These are phyloP conservation scores for Talaromyces ruber DNA, from an alignment of 495 filamentous ascomycete species.

Conservation along the genomic window DNA sequence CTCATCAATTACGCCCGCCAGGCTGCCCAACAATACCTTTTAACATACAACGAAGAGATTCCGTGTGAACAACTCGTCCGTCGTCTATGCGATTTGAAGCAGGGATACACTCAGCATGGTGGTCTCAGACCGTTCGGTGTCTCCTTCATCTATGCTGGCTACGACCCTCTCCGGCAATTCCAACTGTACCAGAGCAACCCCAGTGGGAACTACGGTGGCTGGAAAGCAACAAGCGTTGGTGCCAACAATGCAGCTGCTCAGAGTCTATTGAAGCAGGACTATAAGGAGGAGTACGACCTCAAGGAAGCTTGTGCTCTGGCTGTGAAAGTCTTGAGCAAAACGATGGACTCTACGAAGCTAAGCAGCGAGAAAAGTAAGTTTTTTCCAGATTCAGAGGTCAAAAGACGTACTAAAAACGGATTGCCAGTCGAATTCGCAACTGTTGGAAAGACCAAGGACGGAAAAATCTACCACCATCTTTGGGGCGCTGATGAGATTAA, in stretches of 20 bases:
- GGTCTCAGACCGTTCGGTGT: constrained; percentile 96
- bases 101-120: constrained; percentile 99
- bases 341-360: constrained; percentile 97
- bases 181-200: constrained; percentile 99
- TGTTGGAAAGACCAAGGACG: constrained; percentile 87
- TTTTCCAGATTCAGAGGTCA: background rate
- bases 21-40: constrained; percentile 91
- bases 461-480: constrained; percentile 94
- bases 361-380: constrained; percentile 95
- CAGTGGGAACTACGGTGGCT: constrained; percentile 98
- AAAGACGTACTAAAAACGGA: background rate
- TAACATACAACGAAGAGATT: constrained; percentile 99
- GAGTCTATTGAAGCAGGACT: constrained; percentile 97
- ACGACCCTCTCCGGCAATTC: constrained; percentile 90
- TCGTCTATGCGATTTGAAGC: constrained; percentile 94
- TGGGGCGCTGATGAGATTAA: constrained; percentile 98
- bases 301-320: constrained; percentile 96
- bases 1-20: constrained; percentile 99
- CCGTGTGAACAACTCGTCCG: constrained; percentile 98
- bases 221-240: constrained; percentile 96
- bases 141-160: constrained; percentile 98
- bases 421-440: constrained; percentile 91
- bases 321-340: constrained; percentile 99
- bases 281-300: constrained; percentile 92
- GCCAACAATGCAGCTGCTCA: constrained; percentile 98